Conservation (phyloP, 1,284 basidiomycete genomes). For the Blastosporella zonata region DNA sequence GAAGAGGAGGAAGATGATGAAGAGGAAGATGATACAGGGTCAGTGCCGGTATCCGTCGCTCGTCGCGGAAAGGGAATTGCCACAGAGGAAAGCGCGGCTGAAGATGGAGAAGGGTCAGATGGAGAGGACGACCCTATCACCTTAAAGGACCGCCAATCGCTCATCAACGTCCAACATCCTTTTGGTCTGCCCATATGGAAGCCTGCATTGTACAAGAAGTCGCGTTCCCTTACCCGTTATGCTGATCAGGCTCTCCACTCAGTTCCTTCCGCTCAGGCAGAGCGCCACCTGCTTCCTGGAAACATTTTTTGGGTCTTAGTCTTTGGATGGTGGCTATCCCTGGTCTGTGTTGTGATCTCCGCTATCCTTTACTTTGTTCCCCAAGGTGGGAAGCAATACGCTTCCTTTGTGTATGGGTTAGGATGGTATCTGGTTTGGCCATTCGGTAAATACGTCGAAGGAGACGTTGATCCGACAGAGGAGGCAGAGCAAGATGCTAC, state of each 20-base stretch:
- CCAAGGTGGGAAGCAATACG: slow-evolving; percentile 80
- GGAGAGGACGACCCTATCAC: slow-evolving; percentile 88
- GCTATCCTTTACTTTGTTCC: slow-evolving; percentile 74
- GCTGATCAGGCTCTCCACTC: slow-evolving; percentile 94
- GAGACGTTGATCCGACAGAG: slow-evolving; percentile 55
- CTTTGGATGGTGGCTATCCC: slow-evolving; percentile 91
- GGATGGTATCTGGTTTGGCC: slow-evolving; percentile 98
- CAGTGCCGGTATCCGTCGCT: slow-evolving; percentile 16
- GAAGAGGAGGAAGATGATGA: slow-evolving; percentile 47
- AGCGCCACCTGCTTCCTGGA: slow-evolving; percentile 86
- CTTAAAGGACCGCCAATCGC: slow-evolving; percentile 93
- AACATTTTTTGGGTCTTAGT: slow-evolving; percentile 89
- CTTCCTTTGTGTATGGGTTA: slow-evolving; percentile 85
- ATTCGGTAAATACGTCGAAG: slow-evolving; percentile 98
- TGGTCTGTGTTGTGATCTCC: slow-evolving; percentile 68
- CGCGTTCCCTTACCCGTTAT: slow-evolving; percentile 92
- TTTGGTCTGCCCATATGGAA: slow-evolving; percentile 99
- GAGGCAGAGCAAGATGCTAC: slow-evolving; percentile 38
- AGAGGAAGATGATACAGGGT: slow-evolving; percentile 34
- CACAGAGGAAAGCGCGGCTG: slow-evolving; percentile 24
- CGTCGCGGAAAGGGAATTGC: slow-evolving; percentile 33
- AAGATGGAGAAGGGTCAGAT: slow-evolving; percentile 36
- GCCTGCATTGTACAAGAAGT: slow-evolving; percentile 98
- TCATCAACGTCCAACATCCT: slow-evolving; percentile 98
- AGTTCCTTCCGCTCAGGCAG: slow-evolving; percentile 87